Evolutionary conservation across 2,329 filamentous ascomycete genomes (phyloP), one percentile per base, ranked within the genome.

Genomic region (Dothiorella sarmentorum): DNA sequence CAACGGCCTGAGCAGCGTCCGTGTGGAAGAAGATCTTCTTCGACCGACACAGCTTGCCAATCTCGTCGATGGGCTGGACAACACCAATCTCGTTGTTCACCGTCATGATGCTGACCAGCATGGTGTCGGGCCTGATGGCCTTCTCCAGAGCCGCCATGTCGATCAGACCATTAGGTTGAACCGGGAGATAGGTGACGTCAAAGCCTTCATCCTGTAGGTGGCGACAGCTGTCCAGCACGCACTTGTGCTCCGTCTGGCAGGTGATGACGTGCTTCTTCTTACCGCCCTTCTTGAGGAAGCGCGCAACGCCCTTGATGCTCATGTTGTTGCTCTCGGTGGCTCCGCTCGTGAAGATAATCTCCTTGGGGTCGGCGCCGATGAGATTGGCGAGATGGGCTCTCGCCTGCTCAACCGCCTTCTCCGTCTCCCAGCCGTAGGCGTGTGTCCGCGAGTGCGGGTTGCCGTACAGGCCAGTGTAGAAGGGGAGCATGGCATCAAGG

Each of bases 51-150:
- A 99, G 80, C 75, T 88, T 89, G 69, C 94, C 94, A 71, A 99
- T 99, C 77, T 96, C 85, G 67, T 91, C 89, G 60, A 99, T 77
- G 0, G 94, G 94, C 75, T 99, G 94, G 60, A 99, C 95, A n/a
- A 99, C 94, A 69, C 94, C 94, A 68, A 99, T 97, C 77, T 99
- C 94, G 74, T 99, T 99, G 80, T 99, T 99, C 69, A 99, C 94
- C 0, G 94, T 87, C 94, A 99, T 99, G 75, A 99, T 90, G 71
- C 92, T 97, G 74, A 97, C 92, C 27, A 99, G 78, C 42, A 85
- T 87, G 13, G 94, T 99, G 61, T 97, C 92, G 0, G 92, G 92
- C 61, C 89, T 85, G 62, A 99, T 95, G 22, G 93, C 91, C 20
- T 86, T 89, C 76, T 95, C 89, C 27, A 99, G 83, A 66, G 94